A percentile compares a stretch with the other conserved stretches of the same genome.
phyloP scores from a whole-genome alignment of 2,329 filamentous ascomycete genomes.

The Westerdykella sp. region DNA sequence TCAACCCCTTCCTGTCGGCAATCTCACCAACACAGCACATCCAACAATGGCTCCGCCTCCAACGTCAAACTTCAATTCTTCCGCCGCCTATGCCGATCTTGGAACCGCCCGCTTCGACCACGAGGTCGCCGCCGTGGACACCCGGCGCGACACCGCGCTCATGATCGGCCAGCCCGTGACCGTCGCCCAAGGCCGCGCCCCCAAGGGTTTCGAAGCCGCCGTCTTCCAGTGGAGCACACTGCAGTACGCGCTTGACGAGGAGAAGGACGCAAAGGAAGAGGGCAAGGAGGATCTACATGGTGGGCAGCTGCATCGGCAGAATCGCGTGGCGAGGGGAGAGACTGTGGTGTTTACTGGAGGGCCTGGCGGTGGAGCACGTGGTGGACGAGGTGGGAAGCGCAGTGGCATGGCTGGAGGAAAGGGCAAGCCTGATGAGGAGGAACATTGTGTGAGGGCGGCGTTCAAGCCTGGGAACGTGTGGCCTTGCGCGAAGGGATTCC shows the following conservation, averaged over 20 bases:
- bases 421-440: neutral
- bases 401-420: conserved; percentile 1
- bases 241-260: conserved; percentile 17
- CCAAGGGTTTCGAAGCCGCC: conserved; percentile 20
- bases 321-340: conserved; percentile 18
- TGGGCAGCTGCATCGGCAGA: conserved; percentile 29
- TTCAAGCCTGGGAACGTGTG: conserved; percentile 15
- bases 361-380: neutral
- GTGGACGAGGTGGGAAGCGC: conserved; percentile 1
- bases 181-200: conserved; percentile 17
- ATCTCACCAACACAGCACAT: neutral
- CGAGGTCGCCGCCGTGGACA: conserved; percentile 23
- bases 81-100: conserved; percentile 23
- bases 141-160: conserved; percentile 17
- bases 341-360: neutral
- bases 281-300: conserved; percentile 32
- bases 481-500: conserved; percentile 25
- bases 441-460: conserved; percentile 10
- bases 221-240: conserved; percentile 28
- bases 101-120: conserved; percentile 25
- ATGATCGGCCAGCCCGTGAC: conserved; percentile 8
- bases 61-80: neutral
- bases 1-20: neutral
- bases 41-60: neutral
- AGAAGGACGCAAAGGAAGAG: conserved; percentile 22